Evolutionary conservation across 208 protist genomes (phyloP), one percentile per base, ranked within the genome.

Genomic region (Acanthamoeba royreba): DNA sequence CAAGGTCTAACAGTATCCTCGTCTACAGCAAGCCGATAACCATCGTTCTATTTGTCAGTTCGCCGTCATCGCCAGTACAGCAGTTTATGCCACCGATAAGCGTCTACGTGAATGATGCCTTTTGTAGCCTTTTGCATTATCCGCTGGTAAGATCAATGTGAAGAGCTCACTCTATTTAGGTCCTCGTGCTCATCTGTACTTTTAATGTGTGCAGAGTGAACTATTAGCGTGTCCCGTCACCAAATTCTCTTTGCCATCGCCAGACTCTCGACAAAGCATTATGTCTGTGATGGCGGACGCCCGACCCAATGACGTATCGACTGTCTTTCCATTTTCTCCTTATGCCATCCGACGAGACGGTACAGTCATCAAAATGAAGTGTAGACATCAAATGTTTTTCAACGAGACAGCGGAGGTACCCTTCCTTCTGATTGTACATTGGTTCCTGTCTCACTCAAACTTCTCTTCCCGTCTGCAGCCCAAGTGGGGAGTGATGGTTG

Each of bases 231-330:
- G 74, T 25, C 74, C 74, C 5, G 43, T 85, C 2, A 85, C 42
- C 74, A 85, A 85, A 45, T 85, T 85, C 43, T 85, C 74, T 17
- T 33, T 85, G n/a, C 74, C 74, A 45, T 85, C 74, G 22, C 28
- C 31, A n/a, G 74, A 85, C 42, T 33, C 28, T 13, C 40, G 74
- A 15, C 43, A 11, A 7, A 31, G 38, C 25, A 15, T 85, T 13
- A 53, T 85, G 74, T n/a, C 38, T n/a, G 9, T 11, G 43, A 4
- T 85, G 40, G 43, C 74, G 43, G 43, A 53, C 4, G 74, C 74
- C 74, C 38, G n/a, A 15, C 74, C 74, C 0, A 85, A 85, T 22
- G 43, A 45, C 43, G 33, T 85, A 2, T 85, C 74, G 25, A 15
- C 40, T 15, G 38, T 85, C 43, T 11, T 42, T 45, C n/a, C 7